A percentile compares a stretch with the other conserved stretches of the same genome.
Conservation (phyloP, 768 basidiomycete species). For the Hypholoma sublateritium region DNA sequence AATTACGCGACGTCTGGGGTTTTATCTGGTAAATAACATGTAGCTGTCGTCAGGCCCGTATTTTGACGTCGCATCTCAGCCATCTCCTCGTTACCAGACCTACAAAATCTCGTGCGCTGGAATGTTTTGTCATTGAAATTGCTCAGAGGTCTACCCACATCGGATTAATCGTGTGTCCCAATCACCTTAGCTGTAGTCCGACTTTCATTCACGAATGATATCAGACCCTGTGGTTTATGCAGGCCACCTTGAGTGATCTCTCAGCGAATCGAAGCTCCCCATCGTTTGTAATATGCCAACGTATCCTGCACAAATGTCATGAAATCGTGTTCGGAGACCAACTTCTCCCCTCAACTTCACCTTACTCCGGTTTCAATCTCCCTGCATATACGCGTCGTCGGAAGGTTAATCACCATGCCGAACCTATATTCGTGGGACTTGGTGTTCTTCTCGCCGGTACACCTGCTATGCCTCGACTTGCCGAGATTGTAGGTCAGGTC, state of each 20-base stretch:
- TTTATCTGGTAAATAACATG: constrained; percentile 69
- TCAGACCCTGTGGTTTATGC: constrained; percentile 95
- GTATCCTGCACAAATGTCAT: constrained; percentile 88
- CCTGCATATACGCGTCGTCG: constrained; percentile 50
- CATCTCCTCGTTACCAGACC: constrained; percentile 94
- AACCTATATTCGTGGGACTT: constrained; percentile 82
- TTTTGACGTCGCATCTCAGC: constrained; percentile 40
- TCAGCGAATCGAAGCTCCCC: constrained; percentile 59
- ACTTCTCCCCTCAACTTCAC: constrained; percentile 60
- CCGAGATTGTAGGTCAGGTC: constrained; percentile 75
- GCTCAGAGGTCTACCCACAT: constrained; percentile 92
- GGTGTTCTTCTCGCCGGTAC: constrained; percentile 76
- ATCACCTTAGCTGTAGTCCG: not conserved
- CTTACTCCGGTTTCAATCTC: constrained; percentile 62
- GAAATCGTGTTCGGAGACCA: constrained; percentile 95
- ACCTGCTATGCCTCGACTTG: constrained; percentile 74
- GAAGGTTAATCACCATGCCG: constrained; percentile 71
- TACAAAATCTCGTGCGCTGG: constrained; percentile 87
- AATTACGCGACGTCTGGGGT: constrained; percentile 85
- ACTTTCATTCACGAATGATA: constrained; percentile 1
- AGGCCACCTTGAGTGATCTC: constrained; percentile 88
- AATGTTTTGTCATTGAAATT: constrained; percentile 89
- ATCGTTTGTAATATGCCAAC: constrained; percentile 90
- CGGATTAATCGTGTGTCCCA: constrained; percentile 82
- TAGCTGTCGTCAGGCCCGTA: constrained; percentile 12